Evolutionary conservation across 2,329 filamentous ascomycete genomes (phyloP).

Genomic region (Endothia cerciana): DNA sequence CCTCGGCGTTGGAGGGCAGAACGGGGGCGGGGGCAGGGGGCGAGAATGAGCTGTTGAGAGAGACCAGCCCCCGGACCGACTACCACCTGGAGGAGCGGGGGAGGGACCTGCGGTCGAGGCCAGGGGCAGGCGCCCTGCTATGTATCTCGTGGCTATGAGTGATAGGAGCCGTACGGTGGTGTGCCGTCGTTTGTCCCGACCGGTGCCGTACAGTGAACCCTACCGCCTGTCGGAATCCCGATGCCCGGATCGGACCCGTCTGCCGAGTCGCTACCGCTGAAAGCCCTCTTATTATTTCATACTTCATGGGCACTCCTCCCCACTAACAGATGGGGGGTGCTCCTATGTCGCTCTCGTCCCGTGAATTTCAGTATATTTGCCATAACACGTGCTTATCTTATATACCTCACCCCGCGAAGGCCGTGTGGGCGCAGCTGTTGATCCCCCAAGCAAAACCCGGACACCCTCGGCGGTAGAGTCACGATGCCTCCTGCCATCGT

Average conservation of each 20-base stretch:
- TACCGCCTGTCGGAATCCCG: too few species aligned
- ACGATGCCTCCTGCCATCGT: conserved; percentile 31
- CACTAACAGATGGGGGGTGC: neutral
- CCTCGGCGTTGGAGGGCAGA: conserved; percentile 18
- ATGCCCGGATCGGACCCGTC: neutral
- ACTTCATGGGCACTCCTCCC: neutral
- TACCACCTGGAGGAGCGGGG: too few species aligned
- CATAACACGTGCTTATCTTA: neutral
- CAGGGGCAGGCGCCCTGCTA: too few species aligned
- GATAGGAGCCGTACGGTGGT: too few species aligned
- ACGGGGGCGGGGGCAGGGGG: conserved; percentile 25
- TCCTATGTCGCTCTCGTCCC: neutral
- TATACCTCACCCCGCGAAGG: too few species aligned
- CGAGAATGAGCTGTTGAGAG: conserved; percentile 29
- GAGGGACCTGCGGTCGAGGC: too few species aligned
- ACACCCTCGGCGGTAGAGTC: neutral
- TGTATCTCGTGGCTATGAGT: neutral
- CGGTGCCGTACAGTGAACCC: too few species aligned
- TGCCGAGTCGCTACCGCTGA: neutral
- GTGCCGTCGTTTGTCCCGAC: too few species aligned
- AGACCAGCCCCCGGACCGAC: too few species aligned
- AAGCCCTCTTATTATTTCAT: neutral
- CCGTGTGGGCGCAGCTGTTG: neutral
- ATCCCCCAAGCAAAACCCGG: too few species aligned
- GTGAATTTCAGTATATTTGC: neutral